Evolutionary conservation across 2,329 filamentous ascomycete species (phyloP).

Genomic region (Tolypocladium inflatum): DNA sequence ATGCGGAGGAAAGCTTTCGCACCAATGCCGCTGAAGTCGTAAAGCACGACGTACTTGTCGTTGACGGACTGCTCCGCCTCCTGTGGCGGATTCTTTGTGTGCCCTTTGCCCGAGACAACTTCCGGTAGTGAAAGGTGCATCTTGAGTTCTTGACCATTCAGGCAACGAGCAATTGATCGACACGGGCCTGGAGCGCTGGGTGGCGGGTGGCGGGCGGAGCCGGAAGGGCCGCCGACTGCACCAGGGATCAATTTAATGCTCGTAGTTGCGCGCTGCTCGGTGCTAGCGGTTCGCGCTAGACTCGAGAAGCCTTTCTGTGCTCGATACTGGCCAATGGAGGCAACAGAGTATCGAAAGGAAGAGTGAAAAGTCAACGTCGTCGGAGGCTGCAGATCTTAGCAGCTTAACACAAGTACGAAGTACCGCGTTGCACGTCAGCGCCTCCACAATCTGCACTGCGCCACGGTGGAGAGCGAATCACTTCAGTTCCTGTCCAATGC

Average conservation of each 20-base stretch:
- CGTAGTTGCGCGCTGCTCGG: background rate
- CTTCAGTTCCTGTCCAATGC: background rate
- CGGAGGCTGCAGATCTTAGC: background rate
- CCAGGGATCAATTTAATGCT: background rate
- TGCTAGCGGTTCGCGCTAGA: background rate
- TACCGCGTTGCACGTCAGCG: background rate
- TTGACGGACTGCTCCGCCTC: conserved; percentile 8
- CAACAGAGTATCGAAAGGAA: background rate
- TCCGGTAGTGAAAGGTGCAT: background rate
- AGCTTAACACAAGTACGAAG: background rate
- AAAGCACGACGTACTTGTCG: conserved; percentile 31
- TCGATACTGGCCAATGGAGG: background rate
- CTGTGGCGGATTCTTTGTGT: background rate
- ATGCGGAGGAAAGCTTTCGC: conserved; percentile 1
- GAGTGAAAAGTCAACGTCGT: background rate
- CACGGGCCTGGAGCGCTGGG: background rate
- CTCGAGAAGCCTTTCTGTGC: background rate
- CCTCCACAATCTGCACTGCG: background rate
- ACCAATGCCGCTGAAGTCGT: conserved; percentile 27
- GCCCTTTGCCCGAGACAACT: background rate
- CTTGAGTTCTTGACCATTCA: background rate
- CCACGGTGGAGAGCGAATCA: background rate
- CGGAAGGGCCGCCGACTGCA: background rate
- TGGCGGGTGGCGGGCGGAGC: background rate
- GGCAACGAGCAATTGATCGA: background rate